Conservation (phyloP, 306 rosid genomes). For the Senna tora region DNA sequence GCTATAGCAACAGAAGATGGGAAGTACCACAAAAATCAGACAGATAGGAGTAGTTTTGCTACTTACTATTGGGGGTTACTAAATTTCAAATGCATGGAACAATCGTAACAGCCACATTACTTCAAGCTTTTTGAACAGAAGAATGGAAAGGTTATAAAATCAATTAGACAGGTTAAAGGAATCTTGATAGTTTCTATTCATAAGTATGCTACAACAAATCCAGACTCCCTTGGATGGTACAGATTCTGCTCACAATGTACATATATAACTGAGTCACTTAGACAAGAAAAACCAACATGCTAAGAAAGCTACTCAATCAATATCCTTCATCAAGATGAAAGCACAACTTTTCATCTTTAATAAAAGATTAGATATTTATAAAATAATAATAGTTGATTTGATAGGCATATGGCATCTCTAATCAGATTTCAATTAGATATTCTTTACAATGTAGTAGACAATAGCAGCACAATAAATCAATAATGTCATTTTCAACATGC, state of each 20-base stretch:
- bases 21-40: constrained; percentile 14
- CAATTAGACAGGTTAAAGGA: constrained; percentile 32
- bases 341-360: constrained; percentile 16
- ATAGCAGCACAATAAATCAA: constrained; percentile 28
- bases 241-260: constrained; percentile 13
- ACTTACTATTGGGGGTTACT: constrained; percentile 15
- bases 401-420: constrained; percentile 4
- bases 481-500: constrained; percentile 22
- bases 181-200: constrained; percentile 33
- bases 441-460: constrained; percentile 14
- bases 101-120: neutral
- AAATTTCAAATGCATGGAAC: constrained; percentile 23
- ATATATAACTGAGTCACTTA: constrained; percentile 10
- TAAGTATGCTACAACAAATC: constrained; percentile 8
- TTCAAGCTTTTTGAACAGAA: neutral
- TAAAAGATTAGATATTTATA: neutral
- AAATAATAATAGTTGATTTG: neutral
- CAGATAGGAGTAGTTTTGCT: constrained; percentile 31
- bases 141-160: constrained; percentile 20
- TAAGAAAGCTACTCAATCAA: constrained; percentile 3
- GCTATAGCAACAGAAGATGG: constrained; percentile 48
- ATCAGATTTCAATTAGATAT: neutral
- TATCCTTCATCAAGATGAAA: constrained; percentile 18
- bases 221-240: constrained; percentile 11
- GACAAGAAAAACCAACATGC: neutral